These are phyloP conservation scores for Colletotrichum chrysophilum DNA, from an alignment of 2,329 filamentous ascomycete genomes.

Conservation along the genomic window DNA sequence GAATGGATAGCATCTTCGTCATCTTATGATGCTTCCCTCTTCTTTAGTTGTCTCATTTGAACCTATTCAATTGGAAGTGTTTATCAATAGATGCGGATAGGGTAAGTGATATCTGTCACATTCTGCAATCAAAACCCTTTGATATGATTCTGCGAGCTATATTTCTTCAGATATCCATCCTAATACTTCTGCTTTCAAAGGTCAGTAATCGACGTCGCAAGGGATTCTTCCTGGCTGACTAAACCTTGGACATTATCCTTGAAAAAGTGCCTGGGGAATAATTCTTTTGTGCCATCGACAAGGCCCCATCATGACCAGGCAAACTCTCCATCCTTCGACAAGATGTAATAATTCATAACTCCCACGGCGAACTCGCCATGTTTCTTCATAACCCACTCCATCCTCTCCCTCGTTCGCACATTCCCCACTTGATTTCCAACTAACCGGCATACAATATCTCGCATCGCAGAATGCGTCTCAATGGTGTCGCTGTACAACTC, in stretches of 20 bases:
- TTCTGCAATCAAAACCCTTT: too few species aligned
- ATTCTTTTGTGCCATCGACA: not conserved
- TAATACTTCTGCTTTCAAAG: too few species aligned
- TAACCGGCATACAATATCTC: slow-evolving; percentile 24
- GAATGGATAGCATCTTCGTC: too few species aligned
- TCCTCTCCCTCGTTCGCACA: not conserved
- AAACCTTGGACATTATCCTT: not conserved
- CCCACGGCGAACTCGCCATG: slow-evolving; percentile 25
- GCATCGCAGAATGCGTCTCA: slow-evolving; percentile 23
- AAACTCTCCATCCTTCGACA: not conserved
- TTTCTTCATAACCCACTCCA: slow-evolving; percentile 26
- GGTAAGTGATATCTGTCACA: too few species aligned
- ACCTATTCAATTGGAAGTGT: too few species aligned
- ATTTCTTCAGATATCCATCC: too few species aligned
- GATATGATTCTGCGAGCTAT: too few species aligned
- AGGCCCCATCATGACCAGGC: not conserved
- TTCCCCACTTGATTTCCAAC: not conserved
- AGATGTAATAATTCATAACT: not conserved
- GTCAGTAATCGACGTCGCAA: not conserved
- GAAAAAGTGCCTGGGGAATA: not conserved
- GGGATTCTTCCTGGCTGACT: not conserved
- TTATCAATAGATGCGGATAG: too few species aligned
- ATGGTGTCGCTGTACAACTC: slow-evolving; percentile 28
- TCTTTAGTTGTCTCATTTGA: too few species aligned
- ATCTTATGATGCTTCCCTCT: too few species aligned